Base-by-base conservation (phyloP, 2,329 filamentous ascomycete genomes). In the Cladophialophora carrionii region DNA sequence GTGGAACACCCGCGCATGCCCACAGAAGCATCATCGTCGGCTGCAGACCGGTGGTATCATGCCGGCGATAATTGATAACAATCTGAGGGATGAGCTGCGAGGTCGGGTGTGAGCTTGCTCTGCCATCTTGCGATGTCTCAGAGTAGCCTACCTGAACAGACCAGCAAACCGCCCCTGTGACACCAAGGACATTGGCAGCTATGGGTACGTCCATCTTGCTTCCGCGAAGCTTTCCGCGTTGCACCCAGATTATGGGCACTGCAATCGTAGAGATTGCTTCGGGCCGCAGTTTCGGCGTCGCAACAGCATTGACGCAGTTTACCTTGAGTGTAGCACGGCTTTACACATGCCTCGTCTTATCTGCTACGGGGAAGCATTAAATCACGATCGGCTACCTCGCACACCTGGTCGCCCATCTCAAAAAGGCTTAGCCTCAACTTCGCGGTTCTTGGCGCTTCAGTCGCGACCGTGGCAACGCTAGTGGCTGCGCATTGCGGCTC, bases 1-100 rank as follows among this genome's bases (percentile, higher is more conserved):
- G 78, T 0, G 88, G 88, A 0, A 90, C 84, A 0, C 88, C 88
- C 1, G 88, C 88, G 77, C 82, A 85, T 0, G 87, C 86, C 83
- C 88, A 90, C 1, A 90, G 80, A 73, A 90, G 83, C 87, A 90
- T 90, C 88, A 90, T 90, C 0, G 85, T 85, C 0, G 85, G 82
- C 57, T 90, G 87, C 0, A 90, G 79, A 0, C 88, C 88, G 0
- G 80, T 83, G 0, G 87, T 87, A 78, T 89, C 82, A 73, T 90
- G 87, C 0, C 88, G 80, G 4, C 84, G 82, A 71, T 88, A 86
- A 71, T 91, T 91, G 71, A 89, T 84, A 37, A 87, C 74, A 56
- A 90, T 89, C 73, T 91, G 88, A 0, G 88, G 88, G 29, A 90
- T 83, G 29, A 90, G 79, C 82, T 90, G 72, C n/a, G 37, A 57